Conservation (phyloP, 768 basidiomycete species). For the Boletus bicolor region DNA sequence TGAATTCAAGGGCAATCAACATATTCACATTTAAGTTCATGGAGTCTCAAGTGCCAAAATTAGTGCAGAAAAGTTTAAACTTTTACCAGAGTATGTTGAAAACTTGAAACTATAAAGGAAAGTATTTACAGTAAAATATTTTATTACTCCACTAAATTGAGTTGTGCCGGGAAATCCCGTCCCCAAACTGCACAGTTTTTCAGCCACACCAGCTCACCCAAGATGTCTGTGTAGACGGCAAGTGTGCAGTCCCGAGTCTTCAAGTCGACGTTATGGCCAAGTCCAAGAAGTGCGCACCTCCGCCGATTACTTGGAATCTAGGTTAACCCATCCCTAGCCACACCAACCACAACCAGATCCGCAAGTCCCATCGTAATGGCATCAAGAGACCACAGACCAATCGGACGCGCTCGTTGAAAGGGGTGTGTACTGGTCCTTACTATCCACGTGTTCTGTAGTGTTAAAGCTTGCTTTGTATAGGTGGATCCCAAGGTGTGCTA, state of each 20-base stretch:
- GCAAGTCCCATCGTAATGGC: conserved; percentile 97
- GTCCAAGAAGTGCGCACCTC: conserved; percentile 83
- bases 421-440: conserved; percentile 58
- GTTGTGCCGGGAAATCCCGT: conserved; percentile 22
- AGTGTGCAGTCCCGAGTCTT: neutral
- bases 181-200: conserved; percentile 30
- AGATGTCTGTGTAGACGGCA: neutral
- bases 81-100: too few species aligned
- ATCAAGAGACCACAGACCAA: conserved; percentile 80
- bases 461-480: conserved; percentile 35
- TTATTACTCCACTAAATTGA: too few species aligned
- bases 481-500: conserved; percentile 73
- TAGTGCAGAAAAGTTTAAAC: too few species aligned
- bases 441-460: neutral
- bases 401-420: conserved; percentile 79
- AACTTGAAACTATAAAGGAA: too few species aligned
- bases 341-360: conserved; percentile 94
- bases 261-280: conserved; percentile 72
- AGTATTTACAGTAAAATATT: too few species aligned
- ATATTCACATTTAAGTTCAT: too few species aligned
- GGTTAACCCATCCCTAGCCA: conserved; percentile 47
- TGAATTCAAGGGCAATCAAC: too few species aligned
- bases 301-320: conserved; percentile 2
- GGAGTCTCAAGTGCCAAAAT: too few species aligned
- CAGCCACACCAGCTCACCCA: conserved; percentile 28